A percentile compares a stretch with the other conserved stretches of the same genome.
Evolutionary conservation across 2,329 filamentous ascomycete species (phyloP).

Genomic region (Zarea fungicola): DNA sequence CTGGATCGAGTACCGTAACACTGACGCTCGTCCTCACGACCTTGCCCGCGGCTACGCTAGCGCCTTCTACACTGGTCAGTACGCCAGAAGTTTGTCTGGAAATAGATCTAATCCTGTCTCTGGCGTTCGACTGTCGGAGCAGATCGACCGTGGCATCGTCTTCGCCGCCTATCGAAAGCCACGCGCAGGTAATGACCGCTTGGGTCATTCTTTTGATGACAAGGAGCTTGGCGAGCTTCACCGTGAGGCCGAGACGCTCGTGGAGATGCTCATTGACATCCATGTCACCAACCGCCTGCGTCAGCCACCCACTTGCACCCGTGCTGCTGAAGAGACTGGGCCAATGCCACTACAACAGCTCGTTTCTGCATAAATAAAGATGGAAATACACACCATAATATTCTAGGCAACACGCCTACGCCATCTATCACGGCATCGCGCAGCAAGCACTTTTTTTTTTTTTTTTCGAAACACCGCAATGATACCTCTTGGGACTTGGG

Average conservation of each 20-base stretch:
- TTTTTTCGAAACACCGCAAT: constrained; percentile 16
- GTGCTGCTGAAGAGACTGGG: constrained; percentile 31
- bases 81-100: constrained; percentile 23
- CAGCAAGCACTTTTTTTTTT: constrained; percentile 18
- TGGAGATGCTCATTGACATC: constrained; percentile 48
- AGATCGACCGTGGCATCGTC: constrained; percentile 47
- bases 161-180: constrained; percentile 52
- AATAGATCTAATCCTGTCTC: constrained; percentile 23
- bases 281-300: constrained; percentile 36
- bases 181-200: constrained; percentile 30
- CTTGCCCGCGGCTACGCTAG: constrained; percentile 49
- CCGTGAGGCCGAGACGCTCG: constrained; percentile 46
- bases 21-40: constrained; percentile 36
- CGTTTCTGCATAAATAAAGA: background rate
- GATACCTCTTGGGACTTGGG: constrained; percentile 25
- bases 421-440: background rate
- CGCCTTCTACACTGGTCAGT: constrained; percentile 45
- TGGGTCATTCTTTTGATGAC: constrained; percentile 29
- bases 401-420: background rate
- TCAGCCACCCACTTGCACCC: constrained; percentile 22
- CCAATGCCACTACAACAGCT: constrained; percentile 30
- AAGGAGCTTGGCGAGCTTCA: constrained; percentile 42
- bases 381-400: background rate
- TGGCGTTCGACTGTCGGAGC: constrained; percentile 19
- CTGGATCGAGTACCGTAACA: constrained; percentile 50